phyloP scores from a whole-genome alignment of 2,329 filamentous ascomycete species.

The Aspergillus quadrilineatus region DNA sequence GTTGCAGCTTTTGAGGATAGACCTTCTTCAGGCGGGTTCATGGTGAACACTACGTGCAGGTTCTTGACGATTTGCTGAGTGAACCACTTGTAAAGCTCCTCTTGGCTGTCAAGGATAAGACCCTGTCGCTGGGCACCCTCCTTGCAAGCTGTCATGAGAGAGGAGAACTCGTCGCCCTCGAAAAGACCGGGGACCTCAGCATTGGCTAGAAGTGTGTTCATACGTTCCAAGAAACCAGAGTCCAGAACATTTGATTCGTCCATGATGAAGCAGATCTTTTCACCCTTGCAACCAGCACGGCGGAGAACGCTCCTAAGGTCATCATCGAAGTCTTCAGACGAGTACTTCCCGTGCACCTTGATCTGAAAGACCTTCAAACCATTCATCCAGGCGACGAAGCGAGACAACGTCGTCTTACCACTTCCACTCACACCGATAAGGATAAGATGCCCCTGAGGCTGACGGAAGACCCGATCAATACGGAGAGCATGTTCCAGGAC shows the following conservation, averaged over 20 bases:
- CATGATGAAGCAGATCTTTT: conserved; percentile 99
- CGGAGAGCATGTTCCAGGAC: conserved; percentile 96
- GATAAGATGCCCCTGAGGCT: conserved; percentile 97
- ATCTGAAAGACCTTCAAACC: conserved; percentile 99
- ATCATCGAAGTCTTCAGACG: conserved; percentile 96
- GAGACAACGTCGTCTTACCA: conserved; percentile 95
- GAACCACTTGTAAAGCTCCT: conserved; percentile 99
- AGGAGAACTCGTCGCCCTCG: conserved; percentile 96
- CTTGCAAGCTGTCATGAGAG: conserved; percentile 99
- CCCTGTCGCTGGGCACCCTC: conserved; percentile 97
- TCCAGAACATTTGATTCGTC: conserved; percentile 98
- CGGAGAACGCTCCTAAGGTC: conserved; percentile 91
- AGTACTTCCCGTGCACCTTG: conserved; percentile 99
- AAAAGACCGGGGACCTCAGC: conserved; percentile 99
- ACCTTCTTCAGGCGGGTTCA: conserved; percentile 97
- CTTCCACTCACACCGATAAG: conserved; percentile 97
- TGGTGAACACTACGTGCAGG: conserved; percentile 97
- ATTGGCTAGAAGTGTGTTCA: conserved; percentile 98
- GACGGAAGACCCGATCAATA: conserved; percentile 97
- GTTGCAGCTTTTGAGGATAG: conserved; percentile 95
- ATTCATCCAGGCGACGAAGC: conserved; percentile 99
- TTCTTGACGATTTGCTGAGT: conserved; percentile 99
- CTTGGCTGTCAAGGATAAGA: conserved; percentile 90
- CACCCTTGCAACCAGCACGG: conserved; percentile 92
- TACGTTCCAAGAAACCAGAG: conserved; percentile 96